A percentile compares a stretch with the other conserved stretches of the same genome.
Conservation (phyloP, 495 filamentous ascomycete species). For the Neurospora cerealis region DNA sequence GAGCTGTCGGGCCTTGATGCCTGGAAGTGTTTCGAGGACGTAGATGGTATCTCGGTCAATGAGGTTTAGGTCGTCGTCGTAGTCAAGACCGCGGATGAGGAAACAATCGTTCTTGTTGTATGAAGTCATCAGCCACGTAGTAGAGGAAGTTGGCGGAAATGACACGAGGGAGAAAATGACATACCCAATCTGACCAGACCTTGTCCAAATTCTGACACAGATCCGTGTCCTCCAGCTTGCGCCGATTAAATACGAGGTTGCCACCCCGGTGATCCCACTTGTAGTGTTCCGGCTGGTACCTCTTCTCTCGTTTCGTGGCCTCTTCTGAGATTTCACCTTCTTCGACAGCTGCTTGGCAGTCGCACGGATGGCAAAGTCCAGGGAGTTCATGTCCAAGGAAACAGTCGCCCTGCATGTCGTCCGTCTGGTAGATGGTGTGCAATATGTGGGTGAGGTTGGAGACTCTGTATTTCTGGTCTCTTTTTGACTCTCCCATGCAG, state of each 20-base stretch:
- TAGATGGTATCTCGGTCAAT: background rate
- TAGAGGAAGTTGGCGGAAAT: background rate
- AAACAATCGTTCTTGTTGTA: conserved; percentile 2
- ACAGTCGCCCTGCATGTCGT: background rate
- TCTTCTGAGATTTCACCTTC: background rate
- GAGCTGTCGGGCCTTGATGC: background rate
- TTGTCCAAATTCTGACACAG: background rate
- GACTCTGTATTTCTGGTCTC: background rate
- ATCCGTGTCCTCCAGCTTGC: background rate
- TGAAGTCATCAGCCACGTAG: background rate
- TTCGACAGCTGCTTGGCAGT: background rate
- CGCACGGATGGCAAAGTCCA: background rate
- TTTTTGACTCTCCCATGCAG: background rate
- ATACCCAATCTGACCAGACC: conserved; percentile 3
- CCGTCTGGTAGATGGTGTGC: background rate
- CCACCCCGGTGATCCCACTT: background rate
- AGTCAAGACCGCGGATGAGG: background rate
- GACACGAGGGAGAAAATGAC: background rate
- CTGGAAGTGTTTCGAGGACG: conserved; percentile 1
- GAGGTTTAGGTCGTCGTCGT: background rate
- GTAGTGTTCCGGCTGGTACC: background rate
- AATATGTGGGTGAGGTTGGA: background rate
- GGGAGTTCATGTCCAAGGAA: background rate
- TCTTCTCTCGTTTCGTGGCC: background rate
- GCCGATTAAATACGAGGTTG: conserved; percentile 1